Evolutionary conservation across 352 stramenopile genomes (phyloP).

Genomic region (Pythium pyrilobum): DNA sequence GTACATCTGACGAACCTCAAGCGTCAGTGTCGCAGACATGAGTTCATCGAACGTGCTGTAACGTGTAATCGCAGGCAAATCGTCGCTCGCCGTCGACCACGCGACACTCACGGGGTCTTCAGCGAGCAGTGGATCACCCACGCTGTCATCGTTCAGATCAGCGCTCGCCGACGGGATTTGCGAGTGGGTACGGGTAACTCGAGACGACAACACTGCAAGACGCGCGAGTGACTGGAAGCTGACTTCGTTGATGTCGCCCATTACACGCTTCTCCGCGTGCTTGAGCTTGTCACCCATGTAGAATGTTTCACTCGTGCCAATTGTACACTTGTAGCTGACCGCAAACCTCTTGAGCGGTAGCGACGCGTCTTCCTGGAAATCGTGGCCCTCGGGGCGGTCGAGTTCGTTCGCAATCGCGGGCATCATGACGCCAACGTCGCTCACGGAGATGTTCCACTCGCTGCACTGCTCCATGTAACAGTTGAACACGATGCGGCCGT

Average conservation of each 20-base stretch:
- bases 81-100: slow-evolving; percentile 64
- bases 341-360: slow-evolving; percentile 86
- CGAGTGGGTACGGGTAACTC: slow-evolving; percentile 63
- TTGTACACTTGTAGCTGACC: slow-evolving; percentile 88
- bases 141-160: slow-evolving; percentile 40
- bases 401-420: slow-evolving; percentile 83
- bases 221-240: slow-evolving; percentile 84
- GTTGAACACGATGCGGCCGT: slow-evolving; percentile 87
- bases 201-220: slow-evolving; percentile 76
- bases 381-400: slow-evolving; percentile 83
- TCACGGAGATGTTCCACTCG: slow-evolving; percentile 88
- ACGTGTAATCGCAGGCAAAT: slow-evolving; percentile 75
- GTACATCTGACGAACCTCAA: slow-evolving; percentile 79
- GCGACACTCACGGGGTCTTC: slow-evolving; percentile 74
- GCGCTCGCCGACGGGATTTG: slow-evolving; percentile 31
- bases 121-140: slow-evolving; percentile 46
- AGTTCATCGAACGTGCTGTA: slow-evolving; percentile 89
- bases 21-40: slow-evolving; percentile 84
- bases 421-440: slow-evolving; percentile 87
- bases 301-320: slow-evolving; percentile 83
- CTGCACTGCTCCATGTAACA: slow-evolving; percentile 91
- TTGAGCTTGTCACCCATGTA: slow-evolving; percentile 85
- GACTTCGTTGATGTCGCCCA: slow-evolving; percentile 80
- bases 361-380: slow-evolving; percentile 88
- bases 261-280: slow-evolving; percentile 64